Percentiles rank a stretch among this genome's conserved stretches.
These are phyloP conservation scores for Lecanicillium sp. DNA, from an alignment of 2,329 filamentous ascomycete genomes.

Conservation along the genomic window DNA sequence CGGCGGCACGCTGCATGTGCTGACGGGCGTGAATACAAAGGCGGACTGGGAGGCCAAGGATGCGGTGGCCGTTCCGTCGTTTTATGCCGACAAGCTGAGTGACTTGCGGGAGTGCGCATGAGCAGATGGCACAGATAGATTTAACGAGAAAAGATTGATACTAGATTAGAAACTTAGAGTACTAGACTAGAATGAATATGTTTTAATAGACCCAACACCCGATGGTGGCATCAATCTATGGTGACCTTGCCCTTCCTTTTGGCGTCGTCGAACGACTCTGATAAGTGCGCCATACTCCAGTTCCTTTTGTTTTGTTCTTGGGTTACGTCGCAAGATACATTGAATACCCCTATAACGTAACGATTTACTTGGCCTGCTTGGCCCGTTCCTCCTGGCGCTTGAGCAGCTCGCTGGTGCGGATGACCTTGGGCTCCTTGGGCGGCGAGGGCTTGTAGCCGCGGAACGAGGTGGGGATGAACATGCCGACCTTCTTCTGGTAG, in stretches of 20 bases:
- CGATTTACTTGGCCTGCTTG: slow-evolving; percentile 24
- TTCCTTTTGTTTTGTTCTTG: background rate
- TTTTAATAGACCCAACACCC: too few relatives aligned
- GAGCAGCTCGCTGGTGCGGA: slow-evolving; percentile 45
- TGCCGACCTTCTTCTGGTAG: slow-evolving; percentile 78
- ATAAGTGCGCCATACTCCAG: background rate
- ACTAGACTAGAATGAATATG: background rate
- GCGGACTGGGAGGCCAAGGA: slow-evolving; percentile 71
- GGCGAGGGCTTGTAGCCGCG: slow-evolving; percentile 36
- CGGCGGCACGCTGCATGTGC: slow-evolving; percentile 82
- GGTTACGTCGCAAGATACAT: too few relatives aligned
- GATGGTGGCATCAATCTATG: background rate
- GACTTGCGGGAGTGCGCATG: slow-evolving; percentile 51
- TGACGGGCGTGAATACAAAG: slow-evolving; percentile 84
- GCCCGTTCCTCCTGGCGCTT: slow-evolving; percentile 39
- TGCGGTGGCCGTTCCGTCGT: slow-evolving; percentile 65
- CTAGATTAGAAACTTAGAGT: background rate
- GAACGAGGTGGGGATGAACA: slow-evolving; percentile 64
- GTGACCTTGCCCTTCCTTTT: background rate
- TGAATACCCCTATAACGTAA: too few relatives aligned
- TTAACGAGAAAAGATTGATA: background rate
- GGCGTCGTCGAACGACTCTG: background rate
- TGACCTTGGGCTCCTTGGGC: slow-evolving; percentile 36
- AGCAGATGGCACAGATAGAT: too few relatives aligned
- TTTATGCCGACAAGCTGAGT: slow-evolving; percentile 77